Base-by-base conservation (phyloP, 306 rosid genomes). In the Ochetophila trinervis region DNA sequence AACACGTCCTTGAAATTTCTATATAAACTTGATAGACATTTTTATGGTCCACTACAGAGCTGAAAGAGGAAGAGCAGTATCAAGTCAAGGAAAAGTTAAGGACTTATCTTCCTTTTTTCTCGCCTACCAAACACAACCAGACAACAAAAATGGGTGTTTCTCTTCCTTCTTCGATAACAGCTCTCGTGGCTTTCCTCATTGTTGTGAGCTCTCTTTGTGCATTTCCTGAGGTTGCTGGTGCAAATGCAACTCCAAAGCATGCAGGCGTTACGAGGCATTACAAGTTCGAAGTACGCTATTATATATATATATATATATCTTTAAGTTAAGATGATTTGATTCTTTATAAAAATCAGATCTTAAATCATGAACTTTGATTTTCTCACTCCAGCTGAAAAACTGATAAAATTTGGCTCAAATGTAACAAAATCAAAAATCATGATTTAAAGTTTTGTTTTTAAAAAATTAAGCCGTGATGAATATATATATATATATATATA, bases 251-350 rank as follows among this genome's bases (percentile, higher is more conserved):
- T 32, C 17, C 68, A 55, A 64, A 62, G 3, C 73, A 68, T 62
- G 69, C 58, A 72, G 48, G 86, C 3, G 67, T 83, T 63, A 88
- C 89, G 60, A 77, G 91, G 74, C 87, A 73, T 80, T 88, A 85
- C 84, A 79, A 60, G 4, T 88, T 85, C 59, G 57, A 85, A 36
- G 91, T 85, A 74, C 11, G 85, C 56, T 30, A 17, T 44, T 22
- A 64, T 14, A 20, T 12, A 15, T 19, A 21, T 40, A 18, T 53
- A 53, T 16, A 27, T 15, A n/a, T n/a, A n/a, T n/a, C n/a, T n/a
- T n/a, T n/a, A n/a, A n/a, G n/a, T n/a, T n/a, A n/a, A n/a, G n/a
- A n/a, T n/a, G n/a, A n/a, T n/a, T n/a, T n/a, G n/a, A n/a, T n/a
- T n/a, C n/a, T n/a, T n/a, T n/a, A n/a, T n/a, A n/a, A n/a, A n/a